Percentiles rank a stretch among this genome's conserved stretches.
These are phyloP conservation scores for Farysia itapuensis DNA, from an alignment of 1,284 basidiomycete genomes.

Conservation along the genomic window DNA sequence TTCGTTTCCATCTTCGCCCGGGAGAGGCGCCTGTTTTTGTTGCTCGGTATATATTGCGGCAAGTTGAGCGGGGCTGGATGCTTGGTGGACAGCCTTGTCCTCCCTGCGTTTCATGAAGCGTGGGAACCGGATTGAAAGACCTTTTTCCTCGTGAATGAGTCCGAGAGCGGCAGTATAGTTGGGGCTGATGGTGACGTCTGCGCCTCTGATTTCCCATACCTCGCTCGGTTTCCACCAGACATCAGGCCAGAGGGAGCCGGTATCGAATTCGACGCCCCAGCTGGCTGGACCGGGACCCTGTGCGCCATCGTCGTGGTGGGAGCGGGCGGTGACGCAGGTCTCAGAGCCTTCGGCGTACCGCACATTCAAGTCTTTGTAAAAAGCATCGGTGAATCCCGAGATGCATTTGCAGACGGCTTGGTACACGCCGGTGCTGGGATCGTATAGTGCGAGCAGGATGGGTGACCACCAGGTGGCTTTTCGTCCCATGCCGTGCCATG, in stretches of 20 bases:
- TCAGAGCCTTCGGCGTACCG: slow-evolving; percentile 26
- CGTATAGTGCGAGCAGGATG: slow-evolving; percentile 77
- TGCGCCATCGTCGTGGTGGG: no score
- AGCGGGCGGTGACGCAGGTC: slow-evolving; percentile 16
- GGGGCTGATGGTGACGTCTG: slow-evolving; percentile 79
- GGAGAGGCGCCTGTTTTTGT: slow-evolving; percentile 24
- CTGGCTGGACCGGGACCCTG: background rate
- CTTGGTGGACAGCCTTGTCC: slow-evolving; percentile 48
- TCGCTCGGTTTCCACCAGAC: slow-evolving; percentile 75
- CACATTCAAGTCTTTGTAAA: slow-evolving; percentile 67
- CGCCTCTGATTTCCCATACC: slow-evolving; percentile 74
- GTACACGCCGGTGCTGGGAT: slow-evolving; percentile 70
- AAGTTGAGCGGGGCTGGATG: slow-evolving; percentile 38
- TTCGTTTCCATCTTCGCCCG: slow-evolving; percentile 5
- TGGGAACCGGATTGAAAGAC: slow-evolving; percentile 63
- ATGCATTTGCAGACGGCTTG: slow-evolving; percentile 63
- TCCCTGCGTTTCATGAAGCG: slow-evolving; percentile 57
- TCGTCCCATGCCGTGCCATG: slow-evolving; percentile 89
- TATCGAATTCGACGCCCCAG: slow-evolving; percentile 41
- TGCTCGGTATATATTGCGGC: slow-evolving; percentile 50
- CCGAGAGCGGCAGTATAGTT: slow-evolving; percentile 80
- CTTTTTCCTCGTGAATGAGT: slow-evolving; percentile 68
- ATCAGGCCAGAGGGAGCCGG: slow-evolving; percentile 67
- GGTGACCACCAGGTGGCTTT: slow-evolving; percentile 93
- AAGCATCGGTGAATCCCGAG: slow-evolving; percentile 80